A percentile compares a stretch with the other conserved stretches of the same genome.
Conservation (phyloP, 2,329 filamentous ascomycete genomes). For the Fusarium euwallaceae region DNA sequence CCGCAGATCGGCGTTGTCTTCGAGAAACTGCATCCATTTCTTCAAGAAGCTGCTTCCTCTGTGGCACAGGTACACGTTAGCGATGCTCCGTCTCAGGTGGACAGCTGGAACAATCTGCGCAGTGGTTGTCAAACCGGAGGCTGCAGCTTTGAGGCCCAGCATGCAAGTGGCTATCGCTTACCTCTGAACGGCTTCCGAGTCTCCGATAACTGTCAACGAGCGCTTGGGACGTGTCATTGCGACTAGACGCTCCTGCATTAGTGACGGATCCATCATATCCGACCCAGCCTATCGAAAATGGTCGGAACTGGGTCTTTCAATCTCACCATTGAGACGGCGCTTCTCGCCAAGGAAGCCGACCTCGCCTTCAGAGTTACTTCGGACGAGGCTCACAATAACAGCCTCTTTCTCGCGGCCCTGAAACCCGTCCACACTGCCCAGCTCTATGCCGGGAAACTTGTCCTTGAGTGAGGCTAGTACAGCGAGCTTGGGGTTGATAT, state of each 20-base stretch:
- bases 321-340: slow-evolving; percentile 88
- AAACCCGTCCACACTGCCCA: slow-evolving; percentile 98
- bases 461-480: slow-evolving; percentile 86
- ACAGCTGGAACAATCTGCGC: slow-evolving; percentile 36
- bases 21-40: slow-evolving; percentile 90
- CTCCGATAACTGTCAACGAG: slow-evolving; percentile 90
- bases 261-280: slow-evolving; percentile 20
- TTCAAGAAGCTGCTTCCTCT: slow-evolving; percentile 90
- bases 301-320: slow-evolving; percentile 14
- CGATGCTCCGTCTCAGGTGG: slow-evolving; percentile 38
- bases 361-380: slow-evolving; percentile 88
- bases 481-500: slow-evolving; percentile 69
- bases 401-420: slow-evolving; percentile 98
- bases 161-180: slow-evolving; percentile 63
- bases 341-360: slow-evolving; percentile 96
- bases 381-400: slow-evolving; percentile 91
- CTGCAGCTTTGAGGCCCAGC: slow-evolving; percentile 22
- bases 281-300: slow-evolving; percentile 7
- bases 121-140: slow-evolving; percentile 30
- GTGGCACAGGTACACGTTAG: slow-evolving; percentile 35
- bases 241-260: slow-evolving; percentile 73
- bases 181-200: slow-evolving; percentile 92
- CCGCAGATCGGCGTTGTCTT: slow-evolving; percentile 89
- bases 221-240: slow-evolving; percentile 96
- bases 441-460: slow-evolving; percentile 84